phyloP scores from a whole-genome alignment of 495 filamentous ascomycete genomes.

The Aspergillus steynii region DNA sequence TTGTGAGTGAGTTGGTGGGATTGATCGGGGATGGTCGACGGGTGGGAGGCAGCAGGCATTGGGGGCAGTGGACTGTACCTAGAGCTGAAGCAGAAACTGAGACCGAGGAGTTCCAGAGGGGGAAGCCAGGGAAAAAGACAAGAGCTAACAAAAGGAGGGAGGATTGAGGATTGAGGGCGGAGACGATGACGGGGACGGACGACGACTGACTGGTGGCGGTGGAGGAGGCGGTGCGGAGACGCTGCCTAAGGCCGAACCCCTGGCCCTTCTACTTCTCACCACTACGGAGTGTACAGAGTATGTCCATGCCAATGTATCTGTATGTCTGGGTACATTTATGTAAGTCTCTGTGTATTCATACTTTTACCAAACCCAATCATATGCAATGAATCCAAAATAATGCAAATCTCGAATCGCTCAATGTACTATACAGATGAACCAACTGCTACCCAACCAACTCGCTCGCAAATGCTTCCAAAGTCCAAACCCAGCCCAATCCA shows the following conservation, averaged over 20 bases:
- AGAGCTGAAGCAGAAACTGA: not conserved
- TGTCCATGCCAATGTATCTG: too few relatives aligned
- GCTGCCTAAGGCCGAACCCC: not conserved
- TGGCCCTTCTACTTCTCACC: not conserved
- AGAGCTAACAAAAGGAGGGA: too few relatives aligned
- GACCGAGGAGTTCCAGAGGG: not conserved
- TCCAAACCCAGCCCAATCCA: slow-evolving; percentile 1
- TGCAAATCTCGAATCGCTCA: not conserved
- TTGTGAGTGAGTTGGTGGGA: not conserved
- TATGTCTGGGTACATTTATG: not conserved
- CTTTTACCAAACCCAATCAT: not conserved
- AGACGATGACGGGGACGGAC: not conserved
- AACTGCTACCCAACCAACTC: not conserved
- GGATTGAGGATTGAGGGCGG: too few relatives aligned
- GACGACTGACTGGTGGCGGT: not conserved
- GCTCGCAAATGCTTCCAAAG: not conserved
- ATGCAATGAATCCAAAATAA: not conserved
- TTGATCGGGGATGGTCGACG: not conserved
- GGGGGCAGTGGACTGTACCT: not conserved
- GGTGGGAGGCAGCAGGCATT: not conserved
- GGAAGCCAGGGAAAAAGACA: not conserved
- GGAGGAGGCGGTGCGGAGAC: not conserved
- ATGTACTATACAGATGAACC: not conserved
- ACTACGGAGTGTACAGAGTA: not conserved
- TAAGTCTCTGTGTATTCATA: too few relatives aligned